These are phyloP conservation scores for Cucumis cinereus DNA, from an alignment of 306 rosid species.

Conservation along the genomic window DNA sequence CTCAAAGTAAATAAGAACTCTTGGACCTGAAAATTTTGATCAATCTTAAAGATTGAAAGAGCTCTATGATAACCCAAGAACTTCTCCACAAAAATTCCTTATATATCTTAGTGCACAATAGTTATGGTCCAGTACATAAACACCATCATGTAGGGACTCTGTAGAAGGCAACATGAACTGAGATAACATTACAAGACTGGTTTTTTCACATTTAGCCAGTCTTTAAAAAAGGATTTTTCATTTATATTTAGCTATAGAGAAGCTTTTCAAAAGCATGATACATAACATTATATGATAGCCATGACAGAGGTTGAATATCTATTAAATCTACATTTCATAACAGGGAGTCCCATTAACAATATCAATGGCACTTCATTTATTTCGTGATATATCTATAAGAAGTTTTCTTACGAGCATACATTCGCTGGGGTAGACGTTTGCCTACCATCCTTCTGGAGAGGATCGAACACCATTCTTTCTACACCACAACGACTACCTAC, in stretches of 20 bases:
- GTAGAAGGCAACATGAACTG: not conserved
- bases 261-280: not conserved
- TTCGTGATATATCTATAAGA: conserved; percentile 3
- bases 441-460: conserved; percentile 28
- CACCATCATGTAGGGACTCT: not conserved
- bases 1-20: not conserved
- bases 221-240: not conserved
- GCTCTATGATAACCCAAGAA: not conserved
- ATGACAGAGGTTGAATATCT: not conserved
- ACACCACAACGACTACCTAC: conserved; percentile 30
- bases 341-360: not conserved
- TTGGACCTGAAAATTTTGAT: not conserved
- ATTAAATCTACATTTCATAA: conserved; percentile 4
- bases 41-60: not conserved
- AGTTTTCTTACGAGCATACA: conserved; percentile 28
- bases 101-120: not conserved
- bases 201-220: not conserved
- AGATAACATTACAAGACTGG: not conserved
- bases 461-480: conserved; percentile 26
- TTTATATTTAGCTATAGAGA: not conserved
- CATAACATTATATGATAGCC: not conserved
- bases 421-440: conserved; percentile 27
- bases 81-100: not conserved
- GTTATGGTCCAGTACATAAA: not conserved
- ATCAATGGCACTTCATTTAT: not conserved